phyloP scores from a whole-genome alignment of 345 rosid species.

The Ceriops tagal region DNA sequence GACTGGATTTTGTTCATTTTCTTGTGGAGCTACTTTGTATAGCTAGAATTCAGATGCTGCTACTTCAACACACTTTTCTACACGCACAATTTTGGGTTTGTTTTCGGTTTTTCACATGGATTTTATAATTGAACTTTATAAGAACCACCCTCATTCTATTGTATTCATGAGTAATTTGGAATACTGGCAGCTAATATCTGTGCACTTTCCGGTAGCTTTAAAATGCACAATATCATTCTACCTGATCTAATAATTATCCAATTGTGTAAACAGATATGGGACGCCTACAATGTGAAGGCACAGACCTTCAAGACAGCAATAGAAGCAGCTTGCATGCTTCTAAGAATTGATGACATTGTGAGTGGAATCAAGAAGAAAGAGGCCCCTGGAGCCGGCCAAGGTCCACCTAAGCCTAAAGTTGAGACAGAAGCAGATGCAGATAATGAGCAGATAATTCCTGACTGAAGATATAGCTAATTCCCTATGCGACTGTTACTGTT shows the following conservation, averaged over 20 bases:
- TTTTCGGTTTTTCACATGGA: no score
- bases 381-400: conserved; percentile 58
- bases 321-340: conserved; percentile 91
- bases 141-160: no score
- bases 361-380: conserved; percentile 96
- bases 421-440: conserved; percentile 97
- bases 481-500: not conserved
- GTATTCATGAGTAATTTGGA: not conserved
- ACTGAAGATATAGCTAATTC: conserved; percentile 25
- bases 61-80: not conserved
- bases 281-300: conserved; percentile 89
- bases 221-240: not conserved
- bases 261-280: conserved; percentile 66
- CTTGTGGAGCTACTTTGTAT: not conserved
- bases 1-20: not conserved
- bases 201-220: not conserved
- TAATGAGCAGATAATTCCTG: conserved; percentile 84
- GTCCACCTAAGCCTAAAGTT: conserved; percentile 60
- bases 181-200: not conserved
- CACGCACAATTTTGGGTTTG: no score
- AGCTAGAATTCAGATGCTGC: not conserved
- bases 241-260: not conserved
- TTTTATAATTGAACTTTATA: no score
- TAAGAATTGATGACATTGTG: conserved; percentile 91
- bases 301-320: conserved; percentile 95